These are phyloP conservation scores for Wickerhamiella sorbophila DNA, from an alignment of 805 yeast species.

Conservation along the genomic window DNA sequence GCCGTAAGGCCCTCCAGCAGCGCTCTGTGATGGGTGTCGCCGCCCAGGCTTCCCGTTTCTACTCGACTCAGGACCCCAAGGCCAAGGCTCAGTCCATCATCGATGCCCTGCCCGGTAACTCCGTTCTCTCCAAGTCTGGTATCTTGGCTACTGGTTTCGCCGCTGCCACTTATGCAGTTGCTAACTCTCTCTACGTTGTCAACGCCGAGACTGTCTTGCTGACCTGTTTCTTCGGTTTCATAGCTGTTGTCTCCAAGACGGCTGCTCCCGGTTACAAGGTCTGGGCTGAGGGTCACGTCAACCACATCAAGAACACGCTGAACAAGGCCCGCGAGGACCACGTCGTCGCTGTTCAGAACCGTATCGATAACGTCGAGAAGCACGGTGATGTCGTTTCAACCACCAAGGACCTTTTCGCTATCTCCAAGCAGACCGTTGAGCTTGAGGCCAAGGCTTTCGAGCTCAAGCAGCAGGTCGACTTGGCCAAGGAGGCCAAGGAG, in stretches of 20 bases:
- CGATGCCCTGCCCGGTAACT: constrained; percentile 87
- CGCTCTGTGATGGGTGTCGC: constrained; percentile 4
- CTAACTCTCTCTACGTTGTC: constrained; percentile 82
- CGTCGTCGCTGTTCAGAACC: constrained; percentile 80
- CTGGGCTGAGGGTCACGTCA: constrained; percentile 79
- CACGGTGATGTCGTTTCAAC: constrained; percentile 83
- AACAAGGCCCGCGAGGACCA: constrained; percentile 83
- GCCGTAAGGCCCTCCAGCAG: constrained; percentile 1
- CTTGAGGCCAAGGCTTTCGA: constrained; percentile 90
- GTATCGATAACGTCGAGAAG: constrained; percentile 78
- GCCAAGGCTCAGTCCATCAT: constrained; percentile 79
- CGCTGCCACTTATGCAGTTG: constrained; percentile 84
- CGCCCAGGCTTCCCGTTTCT: not conserved
- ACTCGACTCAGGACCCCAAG: constrained; percentile 39
- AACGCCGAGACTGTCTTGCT: constrained; percentile 88
- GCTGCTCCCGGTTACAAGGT: constrained; percentile 91
- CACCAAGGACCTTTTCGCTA: constrained; percentile 82
- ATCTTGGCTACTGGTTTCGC: constrained; percentile 89
- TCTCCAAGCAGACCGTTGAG: constrained; percentile 92
- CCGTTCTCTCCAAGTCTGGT: constrained; percentile 81
- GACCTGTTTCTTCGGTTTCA: constrained; percentile 63
- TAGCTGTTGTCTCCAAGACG: constrained; percentile 64
- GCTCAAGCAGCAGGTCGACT: constrained; percentile 78
- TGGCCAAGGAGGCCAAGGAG: constrained; percentile 81
- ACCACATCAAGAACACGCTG: constrained; percentile 65